Conservation (phyloP, 176 grass and related monocot genomes). For the Hordeum vulgare region MorexV3_pseudomolecules_assembly NC_058520.1:519125666-519126165, state of each 20-base stretch:
- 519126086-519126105: slow-evolving; percentile 16
- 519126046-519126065: neutral
- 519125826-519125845: neutral
- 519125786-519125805: neutral
- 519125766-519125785: neutral
- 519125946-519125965: neutral
- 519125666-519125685: no score
- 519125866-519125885: neutral
- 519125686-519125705: no score
- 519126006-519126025: neutral
- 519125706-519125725: no score
- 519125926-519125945: slow-evolving; percentile 11
- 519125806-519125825: neutral
- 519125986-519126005: neutral
- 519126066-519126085: neutral
- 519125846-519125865: neutral
- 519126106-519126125: neutral
- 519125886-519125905: neutral
- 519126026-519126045: neutral
- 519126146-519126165: neutral
- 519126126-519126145: neutral
- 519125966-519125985: neutral
- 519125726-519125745: no score
- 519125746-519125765: neutral
- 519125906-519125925: neutral